A percentile compares a stretch with the other conserved stretches of the same genome.
phyloP scores from a whole-genome alignment of 805 yeast species.

The Saccharomycopsis oosterbeekiorum region DNA sequence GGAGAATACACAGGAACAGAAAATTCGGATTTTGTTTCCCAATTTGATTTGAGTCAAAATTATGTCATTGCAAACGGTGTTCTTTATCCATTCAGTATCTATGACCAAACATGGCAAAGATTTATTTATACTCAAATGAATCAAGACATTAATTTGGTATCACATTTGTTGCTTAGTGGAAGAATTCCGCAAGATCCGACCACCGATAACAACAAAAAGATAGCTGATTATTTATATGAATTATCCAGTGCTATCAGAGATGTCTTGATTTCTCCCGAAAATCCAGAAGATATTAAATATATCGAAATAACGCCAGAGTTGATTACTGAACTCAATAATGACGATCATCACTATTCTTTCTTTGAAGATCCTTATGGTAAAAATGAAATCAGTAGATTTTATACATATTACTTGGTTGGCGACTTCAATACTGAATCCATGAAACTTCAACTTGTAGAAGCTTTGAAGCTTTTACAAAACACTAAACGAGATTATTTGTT shows the following conservation, averaged over 20 bases:
- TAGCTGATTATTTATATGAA: slow-evolving; percentile 35
- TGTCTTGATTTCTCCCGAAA: slow-evolving; percentile 41
- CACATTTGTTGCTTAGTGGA: slow-evolving; percentile 22
- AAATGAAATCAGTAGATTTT: slow-evolving; percentile 20
- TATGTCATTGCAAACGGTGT: slow-evolving; percentile 67
- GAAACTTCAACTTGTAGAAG: slow-evolving; percentile 34
- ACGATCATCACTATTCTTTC: slow-evolving; percentile 21
- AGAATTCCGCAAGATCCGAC: slow-evolving; percentile 22
- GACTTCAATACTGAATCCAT: slow-evolving; percentile 34
- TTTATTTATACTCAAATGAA: slow-evolving; percentile 42
- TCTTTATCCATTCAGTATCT: slow-evolving; percentile 38
- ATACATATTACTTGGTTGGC: slow-evolving; percentile 40
- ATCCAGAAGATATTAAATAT: slow-evolving; percentile 26
- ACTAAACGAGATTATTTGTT: slow-evolving; percentile 25
- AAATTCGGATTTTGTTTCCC: slow-evolving; percentile 25
- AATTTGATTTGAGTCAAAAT: slow-evolving; percentile 38
- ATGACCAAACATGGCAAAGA: slow-evolving; percentile 39
- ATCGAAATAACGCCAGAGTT: slow-evolving; percentile 21
- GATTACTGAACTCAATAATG: slow-evolving; percentile 6
- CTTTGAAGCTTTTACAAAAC: slow-evolving; percentile 22
- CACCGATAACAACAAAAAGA: slow-evolving; percentile 24
- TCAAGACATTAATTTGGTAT: slow-evolving; percentile 36
- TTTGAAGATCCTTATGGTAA: background rate
- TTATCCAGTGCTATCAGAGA: slow-evolving; percentile 38
- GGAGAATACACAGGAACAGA: slow-evolving; percentile 11